A percentile compares a stretch with the other conserved stretches of the same genome.
Conservation (phyloP, 495 filamentous ascomycete genomes). For the Astrothelium macrocarpum region DNA sequence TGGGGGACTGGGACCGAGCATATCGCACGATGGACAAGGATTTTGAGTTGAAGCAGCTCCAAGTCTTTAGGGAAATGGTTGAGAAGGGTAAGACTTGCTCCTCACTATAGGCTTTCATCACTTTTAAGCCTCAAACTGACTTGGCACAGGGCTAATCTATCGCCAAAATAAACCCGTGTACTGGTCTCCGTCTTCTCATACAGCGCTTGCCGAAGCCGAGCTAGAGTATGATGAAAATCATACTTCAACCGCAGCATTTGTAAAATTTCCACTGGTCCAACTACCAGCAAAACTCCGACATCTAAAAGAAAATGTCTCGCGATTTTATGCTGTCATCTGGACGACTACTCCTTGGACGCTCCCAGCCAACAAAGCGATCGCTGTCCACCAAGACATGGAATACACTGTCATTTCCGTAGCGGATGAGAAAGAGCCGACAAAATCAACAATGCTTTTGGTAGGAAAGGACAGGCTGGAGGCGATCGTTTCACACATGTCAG, state of each 20-base stretch:
- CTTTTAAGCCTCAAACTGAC: conserved; percentile 15
- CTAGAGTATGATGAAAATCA: conserved; percentile 88
- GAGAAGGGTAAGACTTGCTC: conserved; percentile 47
- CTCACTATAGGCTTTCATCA: neutral
- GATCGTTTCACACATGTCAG: conserved; percentile 26
- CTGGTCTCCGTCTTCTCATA: conserved; percentile 87
- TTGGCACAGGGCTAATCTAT: conserved; percentile 54
- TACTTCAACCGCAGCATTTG: conserved; percentile 66
- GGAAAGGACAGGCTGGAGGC: conserved; percentile 56
- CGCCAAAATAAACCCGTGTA: conserved; percentile 87
- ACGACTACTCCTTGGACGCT: conserved; percentile 98
- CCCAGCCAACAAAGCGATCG: conserved; percentile 85
- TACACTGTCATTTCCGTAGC: conserved; percentile 56
- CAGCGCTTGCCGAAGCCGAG: conserved; percentile 90
- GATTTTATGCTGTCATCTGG: conserved; percentile 75
- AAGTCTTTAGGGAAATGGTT: conserved; percentile 77
- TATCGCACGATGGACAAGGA: conserved; percentile 87
- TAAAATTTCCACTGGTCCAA: conserved; percentile 61
- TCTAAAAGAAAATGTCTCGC: conserved; percentile 20
- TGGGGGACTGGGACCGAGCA: conserved; percentile 86
- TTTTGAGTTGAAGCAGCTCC: conserved; percentile 80
- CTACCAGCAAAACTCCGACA: conserved; percentile 38
- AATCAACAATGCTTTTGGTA: conserved; percentile 36
- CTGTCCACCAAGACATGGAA: conserved; percentile 58
- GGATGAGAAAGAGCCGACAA: neutral